phyloP scores from a whole-genome alignment of 2,329 filamentous ascomycete species.

The Colletotrichum cereale region DNA sequence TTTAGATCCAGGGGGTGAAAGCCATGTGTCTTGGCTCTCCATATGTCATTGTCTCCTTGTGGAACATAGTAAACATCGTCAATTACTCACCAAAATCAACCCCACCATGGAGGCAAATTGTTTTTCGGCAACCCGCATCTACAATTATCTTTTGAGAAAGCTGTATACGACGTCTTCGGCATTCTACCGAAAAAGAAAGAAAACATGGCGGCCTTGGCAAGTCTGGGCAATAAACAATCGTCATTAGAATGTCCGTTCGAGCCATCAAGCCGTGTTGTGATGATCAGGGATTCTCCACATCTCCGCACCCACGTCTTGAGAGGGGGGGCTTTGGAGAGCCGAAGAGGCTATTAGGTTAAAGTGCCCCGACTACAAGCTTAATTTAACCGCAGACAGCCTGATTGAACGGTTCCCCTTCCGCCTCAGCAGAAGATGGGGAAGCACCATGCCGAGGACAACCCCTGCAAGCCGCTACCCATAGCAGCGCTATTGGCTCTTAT shows the following conservation, averaged over 20 bases:
- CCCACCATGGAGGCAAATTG: too few relatives aligned
- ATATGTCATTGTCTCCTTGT: background rate
- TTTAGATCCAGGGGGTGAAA: background rate
- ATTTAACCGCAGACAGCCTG: constrained; percentile 41
- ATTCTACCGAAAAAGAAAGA: background rate
- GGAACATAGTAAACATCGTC: background rate
- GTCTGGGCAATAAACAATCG: background rate
- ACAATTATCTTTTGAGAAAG: too few relatives aligned
- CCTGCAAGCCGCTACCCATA: constrained; percentile 28
- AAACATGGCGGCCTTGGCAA: background rate
- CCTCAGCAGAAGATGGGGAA: constrained; percentile 30
- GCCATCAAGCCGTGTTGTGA: background rate
- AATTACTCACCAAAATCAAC: background rate
- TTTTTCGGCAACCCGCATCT: background rate
- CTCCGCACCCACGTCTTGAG: constrained; percentile 25
- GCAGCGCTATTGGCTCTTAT: constrained; percentile 12
- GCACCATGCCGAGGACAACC: constrained; percentile 16
- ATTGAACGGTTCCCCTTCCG: constrained; percentile 28
- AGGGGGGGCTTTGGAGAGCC: constrained; percentile 24
- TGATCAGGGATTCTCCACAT: constrained; percentile 34
- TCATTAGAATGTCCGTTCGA: background rate
- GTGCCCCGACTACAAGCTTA: constrained; percentile 26
- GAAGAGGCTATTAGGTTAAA: constrained; percentile 41
- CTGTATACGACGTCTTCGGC: background rate
- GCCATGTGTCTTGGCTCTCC: background rate